phyloP scores from a whole-genome alignment of 805 yeast genomes.

The Torulaspora franciscae region DNA sequence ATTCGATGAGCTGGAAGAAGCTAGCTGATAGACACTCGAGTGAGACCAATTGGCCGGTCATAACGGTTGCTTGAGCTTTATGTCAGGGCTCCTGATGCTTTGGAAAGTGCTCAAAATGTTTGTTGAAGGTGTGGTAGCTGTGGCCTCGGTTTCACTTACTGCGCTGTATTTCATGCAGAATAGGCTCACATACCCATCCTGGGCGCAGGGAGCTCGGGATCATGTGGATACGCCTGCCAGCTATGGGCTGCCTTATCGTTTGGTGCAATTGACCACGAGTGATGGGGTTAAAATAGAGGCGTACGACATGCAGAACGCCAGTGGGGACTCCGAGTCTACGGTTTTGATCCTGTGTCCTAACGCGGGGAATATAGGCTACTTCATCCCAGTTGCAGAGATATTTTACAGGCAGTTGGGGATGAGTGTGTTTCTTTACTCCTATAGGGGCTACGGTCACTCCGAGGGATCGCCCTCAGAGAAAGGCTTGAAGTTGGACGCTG shows the following conservation, averaged over 20 bases:
- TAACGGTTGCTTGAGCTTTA: not conserved
- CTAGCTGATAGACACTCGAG: not conserved
- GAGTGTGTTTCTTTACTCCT: constrained; percentile 80
- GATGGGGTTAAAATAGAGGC: constrained; percentile 70
- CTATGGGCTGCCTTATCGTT: constrained; percentile 62
- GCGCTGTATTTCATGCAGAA: constrained; percentile 61
- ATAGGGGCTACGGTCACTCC: constrained; percentile 85
- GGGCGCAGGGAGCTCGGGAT: constrained; percentile 66
- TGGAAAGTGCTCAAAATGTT: constrained; percentile 35
- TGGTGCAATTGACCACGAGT: constrained; percentile 51
- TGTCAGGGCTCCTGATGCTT: constrained; percentile 8
- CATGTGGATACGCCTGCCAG: constrained; percentile 73
- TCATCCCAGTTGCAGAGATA: constrained; percentile 70
- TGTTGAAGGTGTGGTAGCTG: constrained; percentile 41
- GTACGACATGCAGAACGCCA: constrained; percentile 40
- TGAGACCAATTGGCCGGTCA: not conserved
- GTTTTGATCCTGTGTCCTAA: constrained; percentile 80
- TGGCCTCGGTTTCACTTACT: constrained; percentile 43
- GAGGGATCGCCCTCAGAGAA: constrained; percentile 70
- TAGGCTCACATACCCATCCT: constrained; percentile 75
- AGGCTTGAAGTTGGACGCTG: constrained; percentile 82
- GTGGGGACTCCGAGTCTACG: constrained; percentile 47
- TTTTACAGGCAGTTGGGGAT: constrained; percentile 58
- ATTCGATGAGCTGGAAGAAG: not conserved
- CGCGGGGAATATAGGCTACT: constrained; percentile 94